These are phyloP conservation scores for Lipomyces sp. DNA, from an alignment of 805 yeast species.

Conservation along the genomic window DNA sequence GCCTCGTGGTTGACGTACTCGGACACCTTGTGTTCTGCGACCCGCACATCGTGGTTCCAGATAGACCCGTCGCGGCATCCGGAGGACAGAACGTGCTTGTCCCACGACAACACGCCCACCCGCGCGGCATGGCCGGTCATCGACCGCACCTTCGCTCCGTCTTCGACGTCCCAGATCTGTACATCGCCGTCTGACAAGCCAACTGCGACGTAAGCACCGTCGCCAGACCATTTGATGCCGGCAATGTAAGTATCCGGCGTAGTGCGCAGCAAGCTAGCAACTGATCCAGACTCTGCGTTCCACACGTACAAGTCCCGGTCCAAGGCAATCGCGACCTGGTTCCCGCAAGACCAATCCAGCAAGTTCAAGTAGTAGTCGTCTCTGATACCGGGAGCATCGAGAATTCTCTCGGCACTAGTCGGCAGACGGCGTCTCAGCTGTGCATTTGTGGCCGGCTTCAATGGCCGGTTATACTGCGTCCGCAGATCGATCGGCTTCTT, in stretches of 20 bases:
- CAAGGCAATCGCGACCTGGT: slow-evolving; percentile 82
- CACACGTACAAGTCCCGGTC: slow-evolving; percentile 82
- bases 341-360: slow-evolving; percentile 80
- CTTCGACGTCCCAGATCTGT: slow-evolving; percentile 92
- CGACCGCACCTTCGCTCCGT: slow-evolving; percentile 63
- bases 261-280: slow-evolving; percentile 62
- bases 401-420: slow-evolving; percentile 83
- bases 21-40: slow-evolving; percentile 68
- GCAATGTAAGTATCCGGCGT: slow-evolving; percentile 50
- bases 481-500: slow-evolving; percentile 38
- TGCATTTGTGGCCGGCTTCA: slow-evolving; percentile 36
- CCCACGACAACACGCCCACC: slow-evolving; percentile 83
- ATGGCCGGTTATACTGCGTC: slow-evolving; percentile 39
- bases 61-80: slow-evolving; percentile 86
- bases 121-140: slow-evolving; percentile 73
- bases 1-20: slow-evolving; percentile 68
- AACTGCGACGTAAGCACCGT: slow-evolving; percentile 78
- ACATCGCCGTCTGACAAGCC: slow-evolving; percentile 80
- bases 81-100: slow-evolving; percentile 71
- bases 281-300: slow-evolving; percentile 84
- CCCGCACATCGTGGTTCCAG: slow-evolving; percentile 84
- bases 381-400: slow-evolving; percentile 92
- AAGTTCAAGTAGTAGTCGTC: slow-evolving; percentile 91
- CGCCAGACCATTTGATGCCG: slow-evolving; percentile 86
- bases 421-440: slow-evolving; percentile 59